Evolutionary conservation across 768 basidiomycete species (phyloP).

Genomic region (Macrolepiota albuminosa): DNA sequence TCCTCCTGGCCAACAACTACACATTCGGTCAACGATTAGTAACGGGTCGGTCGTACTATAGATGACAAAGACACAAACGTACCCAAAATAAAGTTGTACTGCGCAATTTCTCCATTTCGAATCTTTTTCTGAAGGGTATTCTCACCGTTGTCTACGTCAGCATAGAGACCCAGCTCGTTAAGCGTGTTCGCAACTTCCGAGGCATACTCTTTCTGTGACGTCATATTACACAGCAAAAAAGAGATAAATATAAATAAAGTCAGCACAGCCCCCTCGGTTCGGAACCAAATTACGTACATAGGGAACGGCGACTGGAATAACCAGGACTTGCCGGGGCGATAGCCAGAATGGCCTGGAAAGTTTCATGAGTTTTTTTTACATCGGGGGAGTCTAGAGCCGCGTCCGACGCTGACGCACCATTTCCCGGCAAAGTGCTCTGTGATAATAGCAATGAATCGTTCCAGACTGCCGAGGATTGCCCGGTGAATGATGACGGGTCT

Average conservation of each 20-base stretch:
- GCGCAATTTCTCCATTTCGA: slow-evolving; percentile 93
- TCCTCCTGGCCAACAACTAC: slow-evolving; percentile 95
- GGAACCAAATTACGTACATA: slow-evolving; percentile 57
- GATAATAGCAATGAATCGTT: slow-evolving; percentile 94
- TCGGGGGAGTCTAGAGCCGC: not conserved
- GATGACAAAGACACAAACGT: slow-evolving; percentile 20
- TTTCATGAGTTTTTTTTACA: not conserved
- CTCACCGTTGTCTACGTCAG: slow-evolving; percentile 88
- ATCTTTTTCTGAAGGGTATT: slow-evolving; percentile 97
- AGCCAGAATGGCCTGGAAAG: slow-evolving; percentile 90
- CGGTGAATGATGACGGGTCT: slow-evolving; percentile 98
- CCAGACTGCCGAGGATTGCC: slow-evolving; percentile 89
- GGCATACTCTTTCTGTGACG: slow-evolving; percentile 80
- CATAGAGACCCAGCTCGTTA: slow-evolving; percentile 67
- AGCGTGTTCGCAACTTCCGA: slow-evolving; percentile 71
- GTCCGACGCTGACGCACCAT: slow-evolving; percentile 53
- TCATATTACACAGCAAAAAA: not conserved
- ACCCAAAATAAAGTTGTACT: slow-evolving; percentile 98
- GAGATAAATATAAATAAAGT: not conserved
- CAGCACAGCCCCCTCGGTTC: slow-evolving; percentile 12
- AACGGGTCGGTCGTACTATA: not conserved
- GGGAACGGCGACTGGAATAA: slow-evolving; percentile 88
- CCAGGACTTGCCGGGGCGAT: slow-evolving; percentile 91
- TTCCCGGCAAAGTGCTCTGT: slow-evolving; percentile 98
- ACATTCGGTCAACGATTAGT: not conserved